Evolutionary conservation across 1,284 basidiomycete species (phyloP).

Genomic region (Fomes fomentarius): DNA sequence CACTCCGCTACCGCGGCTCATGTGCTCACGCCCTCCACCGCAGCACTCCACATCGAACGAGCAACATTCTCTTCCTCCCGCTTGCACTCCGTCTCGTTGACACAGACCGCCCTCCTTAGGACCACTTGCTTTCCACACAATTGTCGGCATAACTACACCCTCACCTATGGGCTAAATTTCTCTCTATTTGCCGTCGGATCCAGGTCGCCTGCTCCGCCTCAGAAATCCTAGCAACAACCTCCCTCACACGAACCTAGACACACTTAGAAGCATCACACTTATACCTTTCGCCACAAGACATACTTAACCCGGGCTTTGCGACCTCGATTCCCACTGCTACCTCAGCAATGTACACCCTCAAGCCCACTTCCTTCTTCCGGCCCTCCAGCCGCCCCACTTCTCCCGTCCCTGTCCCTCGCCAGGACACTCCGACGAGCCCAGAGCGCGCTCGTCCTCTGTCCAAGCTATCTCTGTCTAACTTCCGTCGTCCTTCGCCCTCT

Average conservation of each 20-base stretch:
- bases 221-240: conserved; percentile 18
- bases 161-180: conserved; percentile 67
- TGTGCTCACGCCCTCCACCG: not conserved
- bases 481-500: conserved; percentile 49
- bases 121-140: conserved; percentile 24
- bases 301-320: conserved; percentile 9
- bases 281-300: conserved; percentile 2
- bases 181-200: conserved; percentile 36
- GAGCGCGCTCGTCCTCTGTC: conserved; percentile 56
- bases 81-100: conserved; percentile 62
- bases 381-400: conserved; percentile 66
- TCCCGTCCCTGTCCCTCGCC: conserved; percentile 47
- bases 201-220: conserved; percentile 40
- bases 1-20: not conserved
- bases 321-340: conserved; percentile 21
- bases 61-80: conserved; percentile 65
- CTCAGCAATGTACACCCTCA: conserved; percentile 63
- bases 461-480: conserved; percentile 59
- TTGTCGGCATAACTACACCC: conserved; percentile 18
- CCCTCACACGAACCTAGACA: conserved; percentile 24
- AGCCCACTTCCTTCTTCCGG: conserved; percentile 67
- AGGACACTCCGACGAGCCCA: conserved; percentile 40
- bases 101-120: conserved; percentile 79
- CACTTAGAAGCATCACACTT: conserved; percentile 20
- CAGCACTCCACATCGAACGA: conserved; percentile 43